Evolutionary conservation across 1,284 basidiomycete genomes (phyloP).

Genomic region (Anthracocystis setariae): DNA sequence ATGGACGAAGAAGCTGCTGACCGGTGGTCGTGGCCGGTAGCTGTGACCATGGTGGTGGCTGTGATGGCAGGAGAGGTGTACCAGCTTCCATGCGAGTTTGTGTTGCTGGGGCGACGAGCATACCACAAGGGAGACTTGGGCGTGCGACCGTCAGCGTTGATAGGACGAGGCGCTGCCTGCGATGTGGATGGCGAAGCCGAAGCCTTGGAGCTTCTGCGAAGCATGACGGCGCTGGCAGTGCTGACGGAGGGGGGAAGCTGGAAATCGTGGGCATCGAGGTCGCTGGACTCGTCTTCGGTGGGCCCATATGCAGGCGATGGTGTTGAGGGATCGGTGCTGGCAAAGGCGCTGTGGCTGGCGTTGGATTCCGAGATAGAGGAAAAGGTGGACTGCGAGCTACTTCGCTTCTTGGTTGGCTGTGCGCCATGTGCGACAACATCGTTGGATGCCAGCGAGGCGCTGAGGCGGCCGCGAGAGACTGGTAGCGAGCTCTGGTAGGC

Average conservation of each 20-base stretch:
- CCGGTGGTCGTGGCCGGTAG: slow-evolving; percentile 29
- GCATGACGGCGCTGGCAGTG: slow-evolving; percentile 48
- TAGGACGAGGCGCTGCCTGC: slow-evolving; percentile 26
- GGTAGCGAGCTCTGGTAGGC: slow-evolving; percentile 56
- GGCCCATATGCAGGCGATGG: slow-evolving; percentile 49
- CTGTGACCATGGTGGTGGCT: slow-evolving; percentile 48
- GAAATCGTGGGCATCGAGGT: slow-evolving; percentile 53
- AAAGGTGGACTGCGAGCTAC: slow-evolving; percentile 60
- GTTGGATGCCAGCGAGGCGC: slow-evolving; percentile 24
- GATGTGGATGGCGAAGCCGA: slow-evolving; percentile 15
- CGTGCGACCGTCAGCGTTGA: slow-evolving; percentile 29
- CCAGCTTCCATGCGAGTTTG: slow-evolving; percentile 53
- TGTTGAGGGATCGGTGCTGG: slow-evolving; percentile 52
- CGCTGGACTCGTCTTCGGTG: slow-evolving; percentile 52
- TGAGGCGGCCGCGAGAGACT: slow-evolving; percentile 29
- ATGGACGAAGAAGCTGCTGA: slow-evolving; percentile 11
- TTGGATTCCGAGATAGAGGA: slow-evolving; percentile 60
- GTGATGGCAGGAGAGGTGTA: slow-evolving; percentile 58
- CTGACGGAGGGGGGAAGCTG: slow-evolving; percentile 56
- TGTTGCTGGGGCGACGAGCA: slow-evolving; percentile 53
- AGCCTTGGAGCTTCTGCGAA: slow-evolving; percentile 40
- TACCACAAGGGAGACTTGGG: slow-evolving; percentile 55
- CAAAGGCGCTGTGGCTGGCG: slow-evolving; percentile 45
- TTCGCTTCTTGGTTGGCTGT: slow-evolving; percentile 42
- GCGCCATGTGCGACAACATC: slow-evolving; percentile 11